phyloP scores from a whole-genome alignment of 2,329 filamentous ascomycete genomes.

The Rhynchosporium graminicola region DNA sequence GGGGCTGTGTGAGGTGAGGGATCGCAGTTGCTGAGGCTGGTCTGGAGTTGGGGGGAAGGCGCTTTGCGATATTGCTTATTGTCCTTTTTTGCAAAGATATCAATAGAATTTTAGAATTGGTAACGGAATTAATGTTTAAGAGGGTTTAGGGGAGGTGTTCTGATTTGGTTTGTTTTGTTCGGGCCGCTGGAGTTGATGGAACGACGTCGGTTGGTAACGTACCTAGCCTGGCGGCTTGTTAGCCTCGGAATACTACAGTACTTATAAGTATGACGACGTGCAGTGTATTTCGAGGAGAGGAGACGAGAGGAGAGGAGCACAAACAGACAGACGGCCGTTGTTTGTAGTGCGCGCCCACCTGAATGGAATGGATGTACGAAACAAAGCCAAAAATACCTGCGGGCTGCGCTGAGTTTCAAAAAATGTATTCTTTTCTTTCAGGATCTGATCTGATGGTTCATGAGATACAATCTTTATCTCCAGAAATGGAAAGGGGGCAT shows the following conservation, averaged over 20 bases:
- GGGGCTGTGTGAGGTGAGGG: constrained; percentile 1
- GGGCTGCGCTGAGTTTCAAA: background rate
- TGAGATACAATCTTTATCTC: background rate
- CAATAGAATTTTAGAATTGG: background rate
- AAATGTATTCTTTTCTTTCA: background rate
- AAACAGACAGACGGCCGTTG: constrained; percentile 15
- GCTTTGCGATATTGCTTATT: background rate
- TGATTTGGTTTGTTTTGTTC: background rate
- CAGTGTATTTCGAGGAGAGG: background rate
- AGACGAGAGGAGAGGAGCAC: constrained; percentile 10
- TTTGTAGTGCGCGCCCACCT: constrained; percentile 15
- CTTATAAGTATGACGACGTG: constrained; percentile 20
- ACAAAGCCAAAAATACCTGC: constrained; percentile 2
- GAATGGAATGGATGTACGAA: background rate
- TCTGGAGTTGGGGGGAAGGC: background rate
- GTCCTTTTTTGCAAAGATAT: background rate
- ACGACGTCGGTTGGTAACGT: background rate
- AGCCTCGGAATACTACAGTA: constrained; percentile 1
- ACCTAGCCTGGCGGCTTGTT: background rate
- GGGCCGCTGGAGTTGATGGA: background rate
- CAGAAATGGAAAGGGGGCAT: background rate
- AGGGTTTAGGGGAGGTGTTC: background rate
- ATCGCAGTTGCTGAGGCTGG: background rate
- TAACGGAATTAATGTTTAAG: background rate
- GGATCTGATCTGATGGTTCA: constrained; percentile 6